Base-by-base conservation (phyloP, 2,329 filamentous ascomycete genomes). In the Claviceps digitariae region DNA sequence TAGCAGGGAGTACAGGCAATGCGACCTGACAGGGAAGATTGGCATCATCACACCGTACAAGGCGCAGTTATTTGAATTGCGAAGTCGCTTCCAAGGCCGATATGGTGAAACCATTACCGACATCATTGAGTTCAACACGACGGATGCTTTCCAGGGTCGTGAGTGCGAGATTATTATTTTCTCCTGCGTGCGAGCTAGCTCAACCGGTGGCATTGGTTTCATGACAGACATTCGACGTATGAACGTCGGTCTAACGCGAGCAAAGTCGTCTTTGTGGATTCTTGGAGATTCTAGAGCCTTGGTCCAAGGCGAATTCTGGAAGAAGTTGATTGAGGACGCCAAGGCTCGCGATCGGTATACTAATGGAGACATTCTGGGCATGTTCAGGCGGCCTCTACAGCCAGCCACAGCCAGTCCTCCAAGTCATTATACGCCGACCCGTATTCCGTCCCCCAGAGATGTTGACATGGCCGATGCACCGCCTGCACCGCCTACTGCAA, bases 31-130 rank as follows among this genome's bases (percentile, higher is more conserved):
- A 41, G 82, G 86, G 57, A 95, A 95, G 65, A 86, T 98, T 53
- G 93, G 93, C 60, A 91, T 98, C 66, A 98, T 98, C 65, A 97
- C 94, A 0, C 93, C 91, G 0, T 98, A 98, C 71, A 98, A 97
- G 66, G 90, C 89, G 21, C 93, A 98, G 66, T 73, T 98, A 15
- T 81, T 78, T 54, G 84, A 90, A 66, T 75, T 98, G 55, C 90
- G 86, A 58, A 74, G 76, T 48, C 82, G 83, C 2, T 98, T 98
- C 66, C 71, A 75, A 9, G 72, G 77, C 15, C 76, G 75, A 45
- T 97, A 86, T 63, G 90, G 91, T 38, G 80, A 87, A 3, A 70
- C 67, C 0, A 90, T 98, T 58, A 77, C 83, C 25, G 83, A 86
- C 34, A 78, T 79, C 21, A 86, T 98, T 58, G 94, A 98, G 60